Evolutionary conservation across 805 yeast species (phyloP).

Genomic region (Candida bentonensis): DNA sequence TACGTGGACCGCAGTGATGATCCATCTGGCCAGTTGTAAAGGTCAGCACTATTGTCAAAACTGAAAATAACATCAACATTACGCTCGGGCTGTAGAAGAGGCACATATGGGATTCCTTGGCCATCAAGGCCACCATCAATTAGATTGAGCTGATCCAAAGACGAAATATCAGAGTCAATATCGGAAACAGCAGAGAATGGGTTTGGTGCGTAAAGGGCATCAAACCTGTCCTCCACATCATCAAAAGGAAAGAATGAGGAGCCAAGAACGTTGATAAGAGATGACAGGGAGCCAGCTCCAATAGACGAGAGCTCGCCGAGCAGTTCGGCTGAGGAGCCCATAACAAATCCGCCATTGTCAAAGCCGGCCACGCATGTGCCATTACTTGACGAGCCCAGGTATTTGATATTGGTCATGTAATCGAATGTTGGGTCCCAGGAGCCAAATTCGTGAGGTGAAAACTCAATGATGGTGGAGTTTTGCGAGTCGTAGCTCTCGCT

Average conservation of each 20-base stretch:
- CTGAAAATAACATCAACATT: conserved; percentile 52
- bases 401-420: conserved; percentile 49
- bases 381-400: conserved; percentile 45
- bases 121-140: conserved; percentile 75
- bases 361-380: conserved; percentile 55
- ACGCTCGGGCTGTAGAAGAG: conserved; percentile 49
- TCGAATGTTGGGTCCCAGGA: conserved; percentile 63
- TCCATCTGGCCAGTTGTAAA: conserved; percentile 23
- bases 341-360: conserved; percentile 63
- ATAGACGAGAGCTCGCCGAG: conserved; percentile 32
- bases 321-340: conserved; percentile 44
- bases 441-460: conserved; percentile 49
- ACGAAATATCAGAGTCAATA: conserved; percentile 26
- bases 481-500: conserved; percentile 34
- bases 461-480: conserved; percentile 42
- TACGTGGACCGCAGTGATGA: conserved; percentile 18
- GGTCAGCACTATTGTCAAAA: conserved; percentile 20
- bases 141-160: conserved; percentile 35
- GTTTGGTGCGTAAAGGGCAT: conserved; percentile 60
- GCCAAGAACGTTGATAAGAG: conserved; percentile 24
- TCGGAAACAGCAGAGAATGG: conserved; percentile 35
- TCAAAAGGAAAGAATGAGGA: conserved; percentile 3
- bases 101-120: conserved; percentile 56
- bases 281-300: conserved; percentile 32
- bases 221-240: conserved; percentile 38